Conservation (phyloP, 352 stramenopile genomes). For the Globisporangium spinosum region DNA sequence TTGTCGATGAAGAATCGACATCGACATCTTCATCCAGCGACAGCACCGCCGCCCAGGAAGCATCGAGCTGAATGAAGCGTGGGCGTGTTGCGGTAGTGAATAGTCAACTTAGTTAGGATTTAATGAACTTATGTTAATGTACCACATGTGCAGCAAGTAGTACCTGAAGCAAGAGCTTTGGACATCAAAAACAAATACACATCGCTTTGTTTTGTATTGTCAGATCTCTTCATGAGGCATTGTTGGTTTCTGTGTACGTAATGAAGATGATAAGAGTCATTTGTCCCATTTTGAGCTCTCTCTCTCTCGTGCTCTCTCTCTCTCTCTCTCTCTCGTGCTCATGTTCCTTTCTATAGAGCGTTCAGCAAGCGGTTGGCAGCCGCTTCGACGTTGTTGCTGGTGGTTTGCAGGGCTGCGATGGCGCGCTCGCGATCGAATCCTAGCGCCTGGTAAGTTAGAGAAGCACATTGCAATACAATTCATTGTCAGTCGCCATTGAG, state of each 20-base stretch:
- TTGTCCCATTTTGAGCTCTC: not conserved
- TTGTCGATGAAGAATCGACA: not conserved
- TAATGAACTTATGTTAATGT: constrained; percentile 8
- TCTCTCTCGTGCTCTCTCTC: not conserved
- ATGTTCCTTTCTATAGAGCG: constrained; percentile 31
- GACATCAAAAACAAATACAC: not conserved
- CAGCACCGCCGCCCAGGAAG: not conserved
- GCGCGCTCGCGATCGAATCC: constrained; percentile 71
- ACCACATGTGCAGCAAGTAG: not conserved
- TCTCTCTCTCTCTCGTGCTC: not conserved
- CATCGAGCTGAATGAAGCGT: not conserved
- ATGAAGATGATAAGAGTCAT: not conserved
- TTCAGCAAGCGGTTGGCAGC: constrained; percentile 83
- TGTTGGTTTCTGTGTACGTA: not conserved
- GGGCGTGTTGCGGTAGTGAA: not conserved
- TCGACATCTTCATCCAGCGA: not conserved
- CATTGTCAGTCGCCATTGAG: not conserved
- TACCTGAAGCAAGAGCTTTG: not conserved
- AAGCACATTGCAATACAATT: not conserved
- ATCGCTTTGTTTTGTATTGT: not conserved
- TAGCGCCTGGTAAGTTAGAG: constrained; percentile 33
- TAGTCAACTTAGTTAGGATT: constrained; percentile 1
- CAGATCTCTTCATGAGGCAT: not conserved
- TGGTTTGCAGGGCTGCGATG: constrained; percentile 64
- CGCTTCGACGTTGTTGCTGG: constrained; percentile 86